Conservation (phyloP, 305 asterid species). For the Fraxinus floribunda region DNA sequence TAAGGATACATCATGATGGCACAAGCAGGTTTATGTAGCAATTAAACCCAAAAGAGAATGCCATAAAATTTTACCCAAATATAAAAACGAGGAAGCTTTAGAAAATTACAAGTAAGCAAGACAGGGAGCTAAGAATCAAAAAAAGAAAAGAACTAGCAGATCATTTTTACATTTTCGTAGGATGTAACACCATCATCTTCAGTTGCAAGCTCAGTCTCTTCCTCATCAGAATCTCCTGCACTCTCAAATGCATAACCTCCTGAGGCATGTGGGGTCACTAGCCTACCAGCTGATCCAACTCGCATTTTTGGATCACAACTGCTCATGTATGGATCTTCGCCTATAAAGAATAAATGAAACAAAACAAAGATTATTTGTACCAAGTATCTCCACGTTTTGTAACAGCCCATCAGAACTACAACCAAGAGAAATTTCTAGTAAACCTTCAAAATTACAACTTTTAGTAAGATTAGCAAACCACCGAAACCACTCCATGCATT, state of each 20-base stretch:
- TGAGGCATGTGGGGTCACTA: slow-evolving; percentile 58
- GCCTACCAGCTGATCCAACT: slow-evolving; percentile 65
- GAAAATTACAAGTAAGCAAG: not conserved
- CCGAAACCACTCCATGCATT: slow-evolving; percentile 4
- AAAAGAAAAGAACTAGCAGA: slow-evolving; percentile 7
- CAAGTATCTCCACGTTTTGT: not conserved
- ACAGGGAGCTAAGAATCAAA: not conserved
- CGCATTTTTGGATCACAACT: slow-evolving; percentile 43
- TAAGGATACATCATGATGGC: not conserved
- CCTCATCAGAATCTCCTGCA: slow-evolving; percentile 69
- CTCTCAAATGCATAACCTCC: slow-evolving; percentile 62
- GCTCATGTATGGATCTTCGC: slow-evolving; percentile 40
- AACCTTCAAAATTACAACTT: slow-evolving; percentile 6
- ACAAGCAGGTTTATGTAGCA: not conserved
- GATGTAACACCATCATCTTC: slow-evolving; percentile 38
- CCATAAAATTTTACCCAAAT: not conserved
- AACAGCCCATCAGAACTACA: slow-evolving; percentile 8
- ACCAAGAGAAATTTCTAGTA: slow-evolving; percentile 1
- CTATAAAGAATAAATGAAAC: slow-evolving; percentile 32
- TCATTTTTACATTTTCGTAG: slow-evolving; percentile 47
- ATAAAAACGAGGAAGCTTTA: not conserved
- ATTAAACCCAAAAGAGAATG: not conserved
- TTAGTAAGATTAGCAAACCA: not conserved
- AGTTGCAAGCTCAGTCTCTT: slow-evolving; percentile 48
- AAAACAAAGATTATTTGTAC: slow-evolving; percentile 5